Conservation (phyloP, 2,329 filamentous ascomycete species). For the Emmonsiellopsis sp. region DNA sequence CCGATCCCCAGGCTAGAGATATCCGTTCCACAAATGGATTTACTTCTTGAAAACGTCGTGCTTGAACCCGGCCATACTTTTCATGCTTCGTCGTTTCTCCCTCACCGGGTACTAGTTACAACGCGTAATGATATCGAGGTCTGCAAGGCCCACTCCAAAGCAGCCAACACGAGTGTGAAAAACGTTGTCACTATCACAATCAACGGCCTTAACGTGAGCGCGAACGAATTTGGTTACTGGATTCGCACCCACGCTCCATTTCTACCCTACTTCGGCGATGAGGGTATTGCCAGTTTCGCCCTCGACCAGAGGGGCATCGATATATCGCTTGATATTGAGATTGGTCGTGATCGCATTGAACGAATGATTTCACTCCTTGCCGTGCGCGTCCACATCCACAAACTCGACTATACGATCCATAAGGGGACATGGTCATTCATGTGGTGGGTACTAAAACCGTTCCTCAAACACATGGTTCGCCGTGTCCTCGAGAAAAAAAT, state of each 20-base stretch:
- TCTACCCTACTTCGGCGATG: constrained; percentile 59
- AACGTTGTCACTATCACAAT: constrained; percentile 69
- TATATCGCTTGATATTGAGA: constrained; percentile 72
- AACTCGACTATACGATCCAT: constrained; percentile 68
- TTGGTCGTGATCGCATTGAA: constrained; percentile 68
- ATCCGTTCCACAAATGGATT: constrained; percentile 70
- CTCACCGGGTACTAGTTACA: constrained; percentile 69
- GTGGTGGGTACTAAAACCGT: constrained; percentile 73
- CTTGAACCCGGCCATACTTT: constrained; percentile 78
- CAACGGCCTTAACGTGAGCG: constrained; percentile 72
- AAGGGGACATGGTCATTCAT: constrained; percentile 63
- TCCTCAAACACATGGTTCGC: constrained; percentile 71
- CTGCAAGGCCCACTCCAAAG: constrained; percentile 60
- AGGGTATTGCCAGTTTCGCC: constrained; percentile 76
- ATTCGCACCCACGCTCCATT: constrained; percentile 65
- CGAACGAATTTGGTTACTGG: constrained; percentile 85
- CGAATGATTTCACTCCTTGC: constrained; percentile 67
- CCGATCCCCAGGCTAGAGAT: constrained; percentile 88
- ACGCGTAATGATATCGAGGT: constrained; percentile 83
- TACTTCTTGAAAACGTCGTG: constrained; percentile 82
- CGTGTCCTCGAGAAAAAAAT: constrained; percentile 72
- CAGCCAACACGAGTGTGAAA: constrained; percentile 57
- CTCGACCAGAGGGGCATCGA: constrained; percentile 84
- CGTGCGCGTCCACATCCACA: constrained; percentile 75
- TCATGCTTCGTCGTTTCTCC: constrained; percentile 80